Conservation (phyloP, 208 protist species). For the Trypanosoma platydactyli region DNA sequence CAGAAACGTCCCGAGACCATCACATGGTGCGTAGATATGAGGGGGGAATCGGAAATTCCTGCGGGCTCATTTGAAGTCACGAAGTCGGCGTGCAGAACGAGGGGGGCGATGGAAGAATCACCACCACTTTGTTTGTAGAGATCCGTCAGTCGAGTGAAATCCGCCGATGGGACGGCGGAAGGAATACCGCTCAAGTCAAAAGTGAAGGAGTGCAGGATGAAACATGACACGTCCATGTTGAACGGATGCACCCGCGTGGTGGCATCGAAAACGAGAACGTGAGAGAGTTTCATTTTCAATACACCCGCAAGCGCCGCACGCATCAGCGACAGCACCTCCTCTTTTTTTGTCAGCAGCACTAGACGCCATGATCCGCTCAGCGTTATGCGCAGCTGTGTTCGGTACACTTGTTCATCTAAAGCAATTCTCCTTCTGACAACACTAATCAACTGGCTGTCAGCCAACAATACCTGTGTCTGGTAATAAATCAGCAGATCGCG, state of each 20-base stretch:
- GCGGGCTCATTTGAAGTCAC: neutral
- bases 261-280: conserved; percentile 10
- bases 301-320: neutral
- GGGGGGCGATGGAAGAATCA: conserved; percentile 1
- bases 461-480: neutral
- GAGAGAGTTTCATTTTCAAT: neutral
- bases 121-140: conserved; percentile 9
- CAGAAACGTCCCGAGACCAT: conserved; percentile 9
- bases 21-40: neutral
- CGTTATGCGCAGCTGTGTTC: conserved; percentile 2
- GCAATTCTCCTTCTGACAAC: neutral
- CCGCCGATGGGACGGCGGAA: neutral
- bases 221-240: conserved; percentile 8
- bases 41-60: neutral
- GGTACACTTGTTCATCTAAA: neutral
- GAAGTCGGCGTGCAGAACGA: neutral
- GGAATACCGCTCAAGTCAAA: neutral
- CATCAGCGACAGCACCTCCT: neutral
- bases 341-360: conserved; percentile 7
- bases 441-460: neutral
- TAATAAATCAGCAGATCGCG: neutral
- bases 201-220: neutral
- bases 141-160: conserved; percentile 1
- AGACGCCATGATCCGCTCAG: conserved; percentile 25
- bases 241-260: conserved; percentile 8